Conservation (phyloP, 1,139 yeast genomes). For the Pichia sp. region DNA sequence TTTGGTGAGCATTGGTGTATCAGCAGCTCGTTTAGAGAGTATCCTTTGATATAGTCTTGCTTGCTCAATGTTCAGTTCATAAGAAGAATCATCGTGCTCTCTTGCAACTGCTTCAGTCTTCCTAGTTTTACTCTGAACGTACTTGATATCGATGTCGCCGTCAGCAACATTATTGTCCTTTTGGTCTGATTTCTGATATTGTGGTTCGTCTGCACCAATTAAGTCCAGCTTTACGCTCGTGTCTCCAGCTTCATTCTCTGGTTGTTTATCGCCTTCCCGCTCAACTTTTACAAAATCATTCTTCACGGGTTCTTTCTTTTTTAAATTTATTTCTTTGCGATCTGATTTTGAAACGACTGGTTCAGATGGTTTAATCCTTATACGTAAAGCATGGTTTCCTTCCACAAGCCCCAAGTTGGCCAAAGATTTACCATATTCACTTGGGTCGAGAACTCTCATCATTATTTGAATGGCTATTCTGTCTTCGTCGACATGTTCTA, state of each 20-base stretch:
- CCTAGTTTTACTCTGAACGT: not conserved
- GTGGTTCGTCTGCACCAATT: not conserved
- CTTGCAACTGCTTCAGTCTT: not conserved
- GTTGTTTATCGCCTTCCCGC: too few relatives aligned
- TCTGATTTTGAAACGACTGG: not conserved
- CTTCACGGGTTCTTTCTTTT: not conserved
- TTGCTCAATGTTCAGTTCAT: slow-evolving; percentile 30
- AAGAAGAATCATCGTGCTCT: slow-evolving; percentile 23
- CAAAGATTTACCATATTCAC: not conserved
- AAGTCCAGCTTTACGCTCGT: too few relatives aligned
- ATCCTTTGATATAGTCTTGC: slow-evolving; percentile 28
- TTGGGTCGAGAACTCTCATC: slow-evolving; percentile 7
- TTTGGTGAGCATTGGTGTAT: slow-evolving; percentile 25
- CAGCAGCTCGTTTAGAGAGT: slow-evolving; percentile 22
- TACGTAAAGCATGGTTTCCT: slow-evolving; percentile 13
- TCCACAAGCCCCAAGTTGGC: slow-evolving; percentile 1
- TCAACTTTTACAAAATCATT: too few relatives aligned
- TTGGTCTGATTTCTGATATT: not conserved
- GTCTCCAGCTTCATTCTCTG: not conserved
- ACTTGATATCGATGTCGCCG: not conserved
- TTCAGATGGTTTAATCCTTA: slow-evolving; percentile 1
- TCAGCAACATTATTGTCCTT: not conserved
- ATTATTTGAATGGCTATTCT: slow-evolving; percentile 17
- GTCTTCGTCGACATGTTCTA: not conserved
- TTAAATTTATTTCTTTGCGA: not conserved